These are phyloP conservation scores for Stephania yunnanensis DNA, from an alignment of 164 flowering plant species.

Conservation along the genomic window DNA sequence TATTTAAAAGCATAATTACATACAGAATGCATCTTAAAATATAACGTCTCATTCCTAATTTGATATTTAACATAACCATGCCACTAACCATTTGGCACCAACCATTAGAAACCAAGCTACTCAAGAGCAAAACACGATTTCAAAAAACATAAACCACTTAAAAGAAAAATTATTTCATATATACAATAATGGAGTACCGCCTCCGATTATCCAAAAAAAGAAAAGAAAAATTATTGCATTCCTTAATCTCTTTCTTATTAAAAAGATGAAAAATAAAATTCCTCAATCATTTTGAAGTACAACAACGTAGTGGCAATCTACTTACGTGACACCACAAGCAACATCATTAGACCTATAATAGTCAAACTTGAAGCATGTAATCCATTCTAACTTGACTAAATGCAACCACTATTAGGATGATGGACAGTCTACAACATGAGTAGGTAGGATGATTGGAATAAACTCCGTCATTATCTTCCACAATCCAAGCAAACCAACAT, in stretches of 20 bases:
- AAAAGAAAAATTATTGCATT: background rate
- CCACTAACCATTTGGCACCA: background rate
- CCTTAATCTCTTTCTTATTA: too few species aligned
- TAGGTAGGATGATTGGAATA: too few species aligned
- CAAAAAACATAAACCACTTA: background rate
- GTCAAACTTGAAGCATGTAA: background rate
- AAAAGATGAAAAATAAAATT: background rate
- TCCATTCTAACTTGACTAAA: too few species aligned
- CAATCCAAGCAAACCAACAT: too few species aligned
- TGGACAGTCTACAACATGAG: too few species aligned
- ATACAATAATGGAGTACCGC: too few species aligned
- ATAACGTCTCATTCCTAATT: background rate
- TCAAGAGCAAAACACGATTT: background rate
- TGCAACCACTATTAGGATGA: too few species aligned
- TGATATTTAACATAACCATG: too few species aligned
- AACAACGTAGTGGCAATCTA: background rate
- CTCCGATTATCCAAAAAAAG: too few species aligned
- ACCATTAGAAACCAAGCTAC: background rate
- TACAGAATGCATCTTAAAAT: background rate
- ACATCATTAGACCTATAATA: background rate
- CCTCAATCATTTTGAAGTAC: background rate
- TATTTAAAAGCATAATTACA: background rate
- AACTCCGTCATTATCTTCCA: too few species aligned
- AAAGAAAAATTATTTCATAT: background rate
- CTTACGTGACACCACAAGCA: background rate